Evolutionary conservation across 352 stramenopile genomes (phyloP).

Genomic region (Phytophthora macrochlamydospora): DNA sequence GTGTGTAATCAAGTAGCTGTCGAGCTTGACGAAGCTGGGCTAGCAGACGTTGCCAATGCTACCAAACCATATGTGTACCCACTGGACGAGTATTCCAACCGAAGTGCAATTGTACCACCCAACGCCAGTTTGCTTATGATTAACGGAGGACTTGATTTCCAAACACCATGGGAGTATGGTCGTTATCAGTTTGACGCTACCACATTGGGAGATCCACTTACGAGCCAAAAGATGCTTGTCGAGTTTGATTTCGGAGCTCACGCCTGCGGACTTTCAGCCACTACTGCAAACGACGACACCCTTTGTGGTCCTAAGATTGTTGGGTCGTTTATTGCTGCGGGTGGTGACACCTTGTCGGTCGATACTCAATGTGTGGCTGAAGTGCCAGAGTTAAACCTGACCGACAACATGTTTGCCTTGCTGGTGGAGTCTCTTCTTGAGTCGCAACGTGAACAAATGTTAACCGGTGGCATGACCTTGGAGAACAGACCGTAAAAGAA

Average conservation of each 20-base stretch:
- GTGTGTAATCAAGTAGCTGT: conserved; percentile 15
- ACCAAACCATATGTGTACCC: conserved; percentile 33
- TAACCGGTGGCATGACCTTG: not conserved
- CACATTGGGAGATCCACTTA: conserved; percentile 11
- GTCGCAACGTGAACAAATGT: conserved; percentile 9
- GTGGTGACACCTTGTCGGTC: conserved; percentile 30
- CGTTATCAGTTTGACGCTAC: conserved; percentile 30
- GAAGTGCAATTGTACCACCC: conserved; percentile 31
- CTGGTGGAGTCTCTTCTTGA: conserved; percentile 23
- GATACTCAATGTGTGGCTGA: conserved; percentile 45
- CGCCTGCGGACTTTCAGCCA: conserved; percentile 34
- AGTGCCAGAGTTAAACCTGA: conserved; percentile 31
- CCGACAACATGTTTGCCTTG: conserved; percentile 22
- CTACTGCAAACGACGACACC: conserved; percentile 26
- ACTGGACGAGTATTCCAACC: conserved; percentile 40
- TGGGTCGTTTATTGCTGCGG: conserved; percentile 34
- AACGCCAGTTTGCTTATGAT: conserved; percentile 49
- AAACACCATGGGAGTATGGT: conserved; percentile 49
- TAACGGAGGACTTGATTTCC: conserved; percentile 45
- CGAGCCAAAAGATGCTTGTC: conserved; percentile 46
- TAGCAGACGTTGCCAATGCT: conserved; percentile 3
- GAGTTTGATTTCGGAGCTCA: conserved; percentile 53
- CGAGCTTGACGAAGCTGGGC: conserved; percentile 1
- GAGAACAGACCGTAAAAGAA: not conserved
- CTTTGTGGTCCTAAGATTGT: conserved; percentile 43